Conservation (phyloP, 2,329 filamentous ascomycete species). For the Juglanconis sp. region DNA sequence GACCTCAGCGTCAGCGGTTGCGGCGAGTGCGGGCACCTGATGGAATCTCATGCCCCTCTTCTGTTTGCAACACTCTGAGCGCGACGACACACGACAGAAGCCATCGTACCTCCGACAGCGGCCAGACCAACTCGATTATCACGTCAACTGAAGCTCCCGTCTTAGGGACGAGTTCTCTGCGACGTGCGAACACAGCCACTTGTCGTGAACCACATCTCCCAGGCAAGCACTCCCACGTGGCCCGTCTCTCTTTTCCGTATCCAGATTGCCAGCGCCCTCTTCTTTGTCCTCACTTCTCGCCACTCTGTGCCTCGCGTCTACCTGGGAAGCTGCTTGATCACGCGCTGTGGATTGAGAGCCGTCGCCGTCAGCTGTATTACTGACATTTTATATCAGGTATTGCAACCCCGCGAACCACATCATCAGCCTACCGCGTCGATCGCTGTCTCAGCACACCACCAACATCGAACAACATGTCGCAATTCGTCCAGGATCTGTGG, state of each 20-base stretch:
- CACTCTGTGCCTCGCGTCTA: not conserved
- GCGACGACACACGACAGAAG: not conserved
- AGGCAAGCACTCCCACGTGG: not conserved
- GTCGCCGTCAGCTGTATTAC: not conserved
- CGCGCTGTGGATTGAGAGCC: not conserved
- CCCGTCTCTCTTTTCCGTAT: not conserved
- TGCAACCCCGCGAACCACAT: not conserved
- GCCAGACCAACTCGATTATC: not conserved
- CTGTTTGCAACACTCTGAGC: not conserved
- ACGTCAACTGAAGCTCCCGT: not conserved
- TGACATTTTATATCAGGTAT: not conserved
- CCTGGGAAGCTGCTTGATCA: not conserved
- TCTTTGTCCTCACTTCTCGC: not conserved
- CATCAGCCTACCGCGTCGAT: not conserved
- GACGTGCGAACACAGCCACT: not conserved
- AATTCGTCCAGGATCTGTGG: slow-evolving; percentile 75
- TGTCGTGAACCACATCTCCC: not conserved
- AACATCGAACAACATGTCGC: slow-evolving; percentile 43
- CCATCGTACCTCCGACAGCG: not conserved
- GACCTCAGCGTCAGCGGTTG: not conserved
- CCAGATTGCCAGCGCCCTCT: not conserved
- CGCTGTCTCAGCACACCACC: not conserved
- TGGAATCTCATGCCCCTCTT: not conserved
- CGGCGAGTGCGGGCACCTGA: not conserved
- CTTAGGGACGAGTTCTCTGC: not conserved